These are phyloP conservation scores for Alternaria sp. DNA, from an alignment of 2,329 filamentous ascomycete species.

Conservation along the genomic window DNA sequence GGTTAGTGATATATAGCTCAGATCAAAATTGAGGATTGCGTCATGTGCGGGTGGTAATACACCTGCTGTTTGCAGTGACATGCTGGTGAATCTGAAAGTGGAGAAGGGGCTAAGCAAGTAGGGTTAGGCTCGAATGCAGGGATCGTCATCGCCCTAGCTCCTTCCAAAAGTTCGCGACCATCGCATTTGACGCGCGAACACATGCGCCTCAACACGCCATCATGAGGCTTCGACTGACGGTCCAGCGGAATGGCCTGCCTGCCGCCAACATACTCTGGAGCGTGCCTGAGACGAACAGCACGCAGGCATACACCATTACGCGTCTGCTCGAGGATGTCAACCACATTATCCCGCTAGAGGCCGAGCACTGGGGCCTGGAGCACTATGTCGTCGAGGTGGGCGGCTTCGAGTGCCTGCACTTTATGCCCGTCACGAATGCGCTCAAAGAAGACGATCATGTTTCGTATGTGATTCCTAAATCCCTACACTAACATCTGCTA, in stretches of 20 bases:
- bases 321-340: constrained; percentile 81
- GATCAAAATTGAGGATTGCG: background rate
- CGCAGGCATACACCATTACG: constrained; percentile 65
- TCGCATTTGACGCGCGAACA: background rate
- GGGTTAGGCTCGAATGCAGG: background rate
- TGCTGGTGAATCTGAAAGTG: background rate
- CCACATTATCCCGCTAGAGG: constrained; percentile 80
- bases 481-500: background rate
- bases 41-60: constrained; percentile 1
- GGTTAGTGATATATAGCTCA: background rate
- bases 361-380: constrained; percentile 81
- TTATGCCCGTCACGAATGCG: constrained; percentile 71
- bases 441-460: constrained; percentile 86
- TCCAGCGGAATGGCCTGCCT: constrained; percentile 47
- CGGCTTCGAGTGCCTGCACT: constrained; percentile 88
- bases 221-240: constrained; percentile 48
- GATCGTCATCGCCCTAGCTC: constrained; percentile 6
- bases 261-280: constrained; percentile 47
- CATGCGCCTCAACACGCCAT: constrained; percentile 15
- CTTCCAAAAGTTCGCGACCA: constrained; percentile 12
- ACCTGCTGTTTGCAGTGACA: background rate
- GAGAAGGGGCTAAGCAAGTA: background rate
- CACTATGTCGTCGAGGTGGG: constrained; percentile 84
- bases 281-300: constrained; percentile 40
- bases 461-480: constrained; percentile 60